These are phyloP conservation scores for Melampsora larici-populina DNA, from an alignment of 1,284 basidiomycete species.

Conservation along the genomic window DNA sequence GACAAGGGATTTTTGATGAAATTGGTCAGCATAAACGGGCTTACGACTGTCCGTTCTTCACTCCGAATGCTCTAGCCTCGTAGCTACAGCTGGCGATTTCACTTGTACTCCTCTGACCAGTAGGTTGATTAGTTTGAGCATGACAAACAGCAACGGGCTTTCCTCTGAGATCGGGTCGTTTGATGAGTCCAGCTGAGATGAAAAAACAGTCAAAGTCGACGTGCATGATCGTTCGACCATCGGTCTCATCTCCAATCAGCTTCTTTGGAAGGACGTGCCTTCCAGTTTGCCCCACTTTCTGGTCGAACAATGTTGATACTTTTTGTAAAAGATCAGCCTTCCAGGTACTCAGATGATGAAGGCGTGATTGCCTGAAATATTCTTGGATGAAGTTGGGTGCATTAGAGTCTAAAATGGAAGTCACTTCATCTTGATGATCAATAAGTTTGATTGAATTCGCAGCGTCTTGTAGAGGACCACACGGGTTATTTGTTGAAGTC, in stretches of 20 bases:
- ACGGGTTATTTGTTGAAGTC: neutral
- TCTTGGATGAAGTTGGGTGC: constrained; percentile 74
- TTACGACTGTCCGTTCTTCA: constrained; percentile 90
- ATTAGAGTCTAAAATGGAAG: neutral
- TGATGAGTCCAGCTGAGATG: constrained; percentile 78
- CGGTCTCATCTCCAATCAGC: constrained; percentile 52
- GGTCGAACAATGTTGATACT: constrained; percentile 55
- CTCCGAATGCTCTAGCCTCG: constrained; percentile 79
- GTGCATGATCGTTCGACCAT: constrained; percentile 76
- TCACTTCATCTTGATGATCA: no score
- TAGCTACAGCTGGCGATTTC: constrained; percentile 95
- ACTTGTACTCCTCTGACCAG: constrained; percentile 69
- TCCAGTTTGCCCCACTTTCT: constrained; percentile 19
- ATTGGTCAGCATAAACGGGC: constrained; percentile 45
- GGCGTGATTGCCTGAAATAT: constrained; percentile 84
- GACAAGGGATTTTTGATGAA: neutral
- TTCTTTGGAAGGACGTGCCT: constrained; percentile 19
- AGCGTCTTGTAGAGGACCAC: neutral
- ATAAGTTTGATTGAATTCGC: no score
- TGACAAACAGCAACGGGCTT: constrained; percentile 93
- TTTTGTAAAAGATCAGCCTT: constrained; percentile 80
- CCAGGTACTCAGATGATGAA: constrained; percentile 89
- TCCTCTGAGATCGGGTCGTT: constrained; percentile 71
- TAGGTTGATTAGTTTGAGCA: constrained; percentile 70
- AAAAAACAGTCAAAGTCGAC: constrained; percentile 98